Evolutionary conservation across 75 land plant genomes (phyloP), one percentile per base, ranked within the genome.

Genomic region (Gnetum montanum): DNA sequence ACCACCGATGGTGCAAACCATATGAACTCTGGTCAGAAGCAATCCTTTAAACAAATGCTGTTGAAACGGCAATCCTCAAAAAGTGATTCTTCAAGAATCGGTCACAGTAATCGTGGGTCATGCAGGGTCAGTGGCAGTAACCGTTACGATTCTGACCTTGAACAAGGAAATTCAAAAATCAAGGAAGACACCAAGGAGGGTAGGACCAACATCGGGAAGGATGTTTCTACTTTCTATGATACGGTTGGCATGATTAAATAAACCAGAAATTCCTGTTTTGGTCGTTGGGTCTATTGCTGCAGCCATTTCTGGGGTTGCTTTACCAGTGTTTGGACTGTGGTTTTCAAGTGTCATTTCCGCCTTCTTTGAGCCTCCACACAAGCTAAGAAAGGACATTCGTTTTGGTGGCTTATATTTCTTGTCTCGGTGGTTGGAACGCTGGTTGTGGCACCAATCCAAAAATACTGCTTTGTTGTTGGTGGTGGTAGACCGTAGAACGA

Each of bases 261-360:
- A 91, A 55, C 82, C 88, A 34, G 97, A 91, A 57, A 54, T 77
- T 30, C 97, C 73, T n/a, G 58, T 77, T 15, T 53, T 89, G 13
- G 0, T 89, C 19, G 8, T 81, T 22, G 95, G 95, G 43, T 19
- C 62, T 3, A 13, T 75, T 46, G 62, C 78, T 34, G 82, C 85
- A 3, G 48, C 72, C 6, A 48, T 71, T 18, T 70, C 67, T 66
- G 91, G 86, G 1, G 13, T 52, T 1, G 55, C 83, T 43, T 40
- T 82, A 24, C 91, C 91, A 6, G 64, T 68, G 4, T 82, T 76
- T 64, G 83, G 76, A 22, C 37, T 82, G 12, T 59, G 82, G 0
- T 2, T 86, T 15, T 82, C 91, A 2, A 60, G 54, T 34, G 72
- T 79, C 2, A 78, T 86, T 27, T 64, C 62, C 3, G 31, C 67